phyloP scores from a whole-genome alignment of 176 grass and related monocot genomes.

The Cenchrus purpureus region DNA sequence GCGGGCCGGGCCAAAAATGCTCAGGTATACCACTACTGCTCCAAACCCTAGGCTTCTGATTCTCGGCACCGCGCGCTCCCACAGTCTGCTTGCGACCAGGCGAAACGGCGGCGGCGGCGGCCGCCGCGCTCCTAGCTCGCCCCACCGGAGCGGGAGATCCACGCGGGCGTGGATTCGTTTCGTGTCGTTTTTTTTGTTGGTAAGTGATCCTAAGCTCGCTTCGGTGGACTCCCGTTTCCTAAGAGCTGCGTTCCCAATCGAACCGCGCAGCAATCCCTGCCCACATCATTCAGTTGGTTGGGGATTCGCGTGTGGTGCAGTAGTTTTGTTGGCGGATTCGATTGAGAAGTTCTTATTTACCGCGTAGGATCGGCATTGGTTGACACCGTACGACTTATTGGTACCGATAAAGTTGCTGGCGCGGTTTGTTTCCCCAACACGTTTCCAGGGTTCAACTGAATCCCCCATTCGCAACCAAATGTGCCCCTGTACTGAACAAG shows the following conservation, averaged over 20 bases:
- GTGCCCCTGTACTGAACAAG: no score
- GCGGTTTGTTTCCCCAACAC: no score
- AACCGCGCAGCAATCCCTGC: not conserved
- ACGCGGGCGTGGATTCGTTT: not conserved
- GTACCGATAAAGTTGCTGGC: not conserved
- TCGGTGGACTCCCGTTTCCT: not conserved
- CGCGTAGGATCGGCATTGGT: not conserved
- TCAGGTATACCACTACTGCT: not conserved
- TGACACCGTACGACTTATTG: not conserved
- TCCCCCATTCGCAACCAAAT: slow-evolving; percentile 5
- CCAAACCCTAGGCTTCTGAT: not conserved
- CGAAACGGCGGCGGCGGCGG: not conserved
- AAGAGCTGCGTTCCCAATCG: not conserved
- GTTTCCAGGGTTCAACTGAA: not conserved
- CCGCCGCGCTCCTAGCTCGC: not conserved
- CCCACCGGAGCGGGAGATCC: slow-evolving; percentile 5
- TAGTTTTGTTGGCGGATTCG: not conserved
- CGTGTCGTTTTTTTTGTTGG: not conserved
- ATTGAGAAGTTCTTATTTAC: not conserved
- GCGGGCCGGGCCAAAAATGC: no score
- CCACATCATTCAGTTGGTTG: not conserved
- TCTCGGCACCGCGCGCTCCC: not conserved
- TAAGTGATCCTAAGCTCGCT: slow-evolving; percentile 18
- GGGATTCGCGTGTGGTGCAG: not conserved
- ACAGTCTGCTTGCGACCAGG: not conserved